Base-by-base conservation (phyloP, 139 green algal genomes). In the Zygnema circumcarinatum region DNA sequence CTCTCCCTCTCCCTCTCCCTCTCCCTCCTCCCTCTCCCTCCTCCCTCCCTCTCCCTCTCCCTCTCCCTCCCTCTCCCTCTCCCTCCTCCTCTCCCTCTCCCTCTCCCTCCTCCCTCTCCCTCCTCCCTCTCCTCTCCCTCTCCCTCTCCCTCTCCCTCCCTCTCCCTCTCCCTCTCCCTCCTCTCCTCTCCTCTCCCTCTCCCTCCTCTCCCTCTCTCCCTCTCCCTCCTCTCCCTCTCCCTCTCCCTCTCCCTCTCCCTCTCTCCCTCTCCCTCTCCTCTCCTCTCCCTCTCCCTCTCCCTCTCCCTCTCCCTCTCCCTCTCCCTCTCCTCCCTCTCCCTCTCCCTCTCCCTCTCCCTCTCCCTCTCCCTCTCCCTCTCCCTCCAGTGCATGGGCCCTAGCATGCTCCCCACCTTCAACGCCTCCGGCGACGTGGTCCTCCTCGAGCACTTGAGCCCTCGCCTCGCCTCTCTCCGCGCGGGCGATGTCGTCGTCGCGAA, bases 391-490 rank as follows among this genome's bases (percentile, higher is more conserved):
- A 86, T 95, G 2, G 95, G 95, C 0, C 95, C 95, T 0, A 94
- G 88, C 86, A 97, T 97, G 93, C 79, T 96, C 79, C 95, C 95
- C 20, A 96, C 94, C 3, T 95, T 97, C 83, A 96, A 96, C 78
- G 80, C 88, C 22, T 31, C 79, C 76, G 95, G 95, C 20, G 94
- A 97, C 85, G 36, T 97, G 0, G 88, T 95, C 0, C 56, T 97
- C 38, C 74, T 94, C 32, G 93, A 97, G 68, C 92, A 94, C 53
- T 67, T 94, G 2, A 93, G 91, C 0, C 78, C 89, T 0, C 69
- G 35, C 33, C 76, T 79, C 21, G 38, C 85, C 25, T 40, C 22
- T 0, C 84, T 96, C 1, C 3, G 68, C 2, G 47, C 87, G 1
- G 94, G 94, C 41, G 89, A 92, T 81, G 76, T 92, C 0, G 88